These are phyloP conservation scores for Thuja plicata DNA, from an alignment of 83 land plant species.

Conservation along the genomic window DNA sequence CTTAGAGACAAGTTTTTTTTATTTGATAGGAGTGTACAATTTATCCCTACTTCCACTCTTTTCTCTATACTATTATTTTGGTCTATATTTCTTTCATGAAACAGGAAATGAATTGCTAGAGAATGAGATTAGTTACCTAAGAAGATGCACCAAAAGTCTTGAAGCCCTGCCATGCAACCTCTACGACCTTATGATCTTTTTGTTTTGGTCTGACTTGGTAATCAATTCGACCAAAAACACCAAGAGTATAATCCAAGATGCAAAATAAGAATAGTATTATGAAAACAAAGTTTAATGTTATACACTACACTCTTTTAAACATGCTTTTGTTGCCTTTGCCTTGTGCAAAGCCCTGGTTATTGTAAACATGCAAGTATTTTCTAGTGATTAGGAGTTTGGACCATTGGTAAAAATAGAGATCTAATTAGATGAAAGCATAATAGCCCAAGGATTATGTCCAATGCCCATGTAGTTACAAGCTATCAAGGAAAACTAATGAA, in stretches of 20 bases:
- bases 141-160: constrained; percentile 76
- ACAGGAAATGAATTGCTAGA: background rate
- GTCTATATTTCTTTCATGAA: background rate
- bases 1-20: constrained; percentile 90
- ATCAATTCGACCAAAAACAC: constrained; percentile 85
- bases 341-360: background rate
- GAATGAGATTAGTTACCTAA: constrained; percentile 34
- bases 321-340: background rate
- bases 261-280: constrained; percentile 1
- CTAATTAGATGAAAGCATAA: no score
- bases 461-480: no score
- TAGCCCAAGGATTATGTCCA: no score
- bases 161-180: constrained; percentile 89
- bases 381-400: background rate
- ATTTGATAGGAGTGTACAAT: constrained; percentile 75
- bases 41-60: constrained; percentile 34
- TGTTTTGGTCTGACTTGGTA: constrained; percentile 79
- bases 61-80: background rate
- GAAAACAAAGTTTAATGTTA: background rate
- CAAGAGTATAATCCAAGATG: constrained; percentile 88
- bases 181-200: constrained; percentile 59
- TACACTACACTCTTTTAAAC: background rate
- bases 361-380: background rate
- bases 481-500: no score
- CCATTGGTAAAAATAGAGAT: background rate